Percentiles rank a stretch among this genome's conserved stretches.
Conservation (phyloP, 768 basidiomycete species). For the Pisolithus orientalis region DNA sequence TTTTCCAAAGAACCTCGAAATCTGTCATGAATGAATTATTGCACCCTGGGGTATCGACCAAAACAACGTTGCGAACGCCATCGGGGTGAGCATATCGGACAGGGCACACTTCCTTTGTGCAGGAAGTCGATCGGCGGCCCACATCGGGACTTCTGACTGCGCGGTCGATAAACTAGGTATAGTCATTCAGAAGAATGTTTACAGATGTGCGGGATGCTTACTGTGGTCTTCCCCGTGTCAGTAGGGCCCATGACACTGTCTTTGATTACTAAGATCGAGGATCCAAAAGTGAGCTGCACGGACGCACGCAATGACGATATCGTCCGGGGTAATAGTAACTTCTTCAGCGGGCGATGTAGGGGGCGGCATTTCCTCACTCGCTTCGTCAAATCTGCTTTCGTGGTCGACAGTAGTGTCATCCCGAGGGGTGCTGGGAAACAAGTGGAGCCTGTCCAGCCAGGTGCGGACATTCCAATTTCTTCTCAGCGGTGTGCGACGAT, state of each 20-base stretch:
- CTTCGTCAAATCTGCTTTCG: too few relatives aligned
- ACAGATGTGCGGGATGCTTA: neutral
- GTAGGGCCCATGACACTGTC: neutral
- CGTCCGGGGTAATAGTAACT: neutral
- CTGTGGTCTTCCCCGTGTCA: neutral
- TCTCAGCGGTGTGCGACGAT: too few relatives aligned
- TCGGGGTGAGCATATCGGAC: slow-evolving; percentile 10
- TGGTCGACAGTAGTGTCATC: too few relatives aligned
- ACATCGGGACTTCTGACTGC: neutral
- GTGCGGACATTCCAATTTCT: too few relatives aligned
- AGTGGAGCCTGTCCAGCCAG: too few relatives aligned
- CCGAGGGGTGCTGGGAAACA: too few relatives aligned
- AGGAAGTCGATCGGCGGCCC: slow-evolving; percentile 9
- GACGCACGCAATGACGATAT: neutral
- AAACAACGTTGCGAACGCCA: slow-evolving; percentile 9
- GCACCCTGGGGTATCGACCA: slow-evolving; percentile 16
- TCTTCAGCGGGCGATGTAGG: too few relatives aligned
- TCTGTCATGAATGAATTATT: slow-evolving; percentile 17
- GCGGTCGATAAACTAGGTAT: neutral
- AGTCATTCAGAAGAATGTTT: neutral
- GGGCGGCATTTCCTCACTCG: too few relatives aligned
- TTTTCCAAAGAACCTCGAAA: too few relatives aligned
- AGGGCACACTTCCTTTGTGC: too few relatives aligned
- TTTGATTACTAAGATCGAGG: neutral
- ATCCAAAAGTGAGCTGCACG: neutral